A percentile compares a stretch with the other conserved stretches of the same genome.
Evolutionary conservation across 2,329 filamentous ascomycete genomes (phyloP).

Genomic region (Fusarium acutatum): DNA sequence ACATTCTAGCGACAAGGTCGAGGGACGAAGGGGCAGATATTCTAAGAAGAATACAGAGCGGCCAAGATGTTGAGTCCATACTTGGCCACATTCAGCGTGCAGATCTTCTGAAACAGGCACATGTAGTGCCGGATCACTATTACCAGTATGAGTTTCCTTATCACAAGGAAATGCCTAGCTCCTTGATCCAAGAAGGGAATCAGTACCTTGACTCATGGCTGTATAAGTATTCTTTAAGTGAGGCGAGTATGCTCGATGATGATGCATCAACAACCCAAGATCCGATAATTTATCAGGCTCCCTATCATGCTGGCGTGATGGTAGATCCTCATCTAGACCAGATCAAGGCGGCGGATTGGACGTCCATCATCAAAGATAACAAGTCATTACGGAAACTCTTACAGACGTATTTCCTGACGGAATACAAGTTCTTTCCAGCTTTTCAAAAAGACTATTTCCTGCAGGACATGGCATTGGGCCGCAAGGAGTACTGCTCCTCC

Average conservation of each 20-base stretch:
- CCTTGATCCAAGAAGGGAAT: not conserved
- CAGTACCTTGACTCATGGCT: not conserved
- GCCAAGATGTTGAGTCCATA: not conserved
- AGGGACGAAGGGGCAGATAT: not conserved
- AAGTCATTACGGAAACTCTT: not conserved
- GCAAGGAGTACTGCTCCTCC: not conserved
- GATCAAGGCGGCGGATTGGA: not conserved
- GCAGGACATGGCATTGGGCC: not conserved
- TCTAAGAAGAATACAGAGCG: not conserved
- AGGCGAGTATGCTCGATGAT: not conserved
- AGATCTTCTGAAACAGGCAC: not conserved
- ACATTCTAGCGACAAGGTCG: not conserved
- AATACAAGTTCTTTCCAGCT: not conserved
- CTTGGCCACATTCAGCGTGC: not conserved
- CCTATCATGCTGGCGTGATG: not conserved
- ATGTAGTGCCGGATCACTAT: not conserved
- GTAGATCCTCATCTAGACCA: not conserved
- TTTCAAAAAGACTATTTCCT: conserved; percentile 10
- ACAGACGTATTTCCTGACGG: not conserved
- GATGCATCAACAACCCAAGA: not conserved
- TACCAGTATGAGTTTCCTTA: not conserved
- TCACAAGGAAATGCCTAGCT: not conserved
- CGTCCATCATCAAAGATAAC: not conserved
- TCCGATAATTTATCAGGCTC: not conserved
- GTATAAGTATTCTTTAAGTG: not conserved